phyloP scores from a whole-genome alignment of 2,329 filamentous ascomycete genomes.

The Coniochaeta pulveracea region DNA sequence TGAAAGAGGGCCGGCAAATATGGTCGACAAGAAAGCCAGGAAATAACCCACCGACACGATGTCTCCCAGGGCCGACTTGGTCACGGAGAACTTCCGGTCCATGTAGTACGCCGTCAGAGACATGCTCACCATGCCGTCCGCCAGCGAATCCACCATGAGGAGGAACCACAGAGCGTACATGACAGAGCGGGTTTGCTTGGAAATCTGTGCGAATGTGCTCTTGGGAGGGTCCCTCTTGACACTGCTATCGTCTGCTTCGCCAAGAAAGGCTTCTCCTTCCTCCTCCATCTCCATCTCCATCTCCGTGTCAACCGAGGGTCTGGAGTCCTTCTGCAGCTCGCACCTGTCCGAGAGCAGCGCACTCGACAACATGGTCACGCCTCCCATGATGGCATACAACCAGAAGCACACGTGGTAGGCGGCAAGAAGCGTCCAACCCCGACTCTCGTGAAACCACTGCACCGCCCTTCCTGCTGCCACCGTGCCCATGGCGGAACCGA shows the following conservation, averaged over 20 bases:
- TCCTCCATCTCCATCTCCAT: constrained; percentile 9
- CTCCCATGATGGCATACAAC: constrained; percentile 45
- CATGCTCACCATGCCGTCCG: constrained; percentile 53
- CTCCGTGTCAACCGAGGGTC: background rate
- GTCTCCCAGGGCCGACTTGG: constrained; percentile 48
- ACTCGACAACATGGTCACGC: constrained; percentile 34
- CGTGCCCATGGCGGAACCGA: constrained; percentile 42
- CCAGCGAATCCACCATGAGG: constrained; percentile 51
- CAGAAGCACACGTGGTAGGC: constrained; percentile 48
- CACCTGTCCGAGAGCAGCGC: constrained; percentile 35
- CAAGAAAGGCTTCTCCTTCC: constrained; percentile 6
- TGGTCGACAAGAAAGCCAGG: constrained; percentile 37
- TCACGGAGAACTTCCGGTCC: constrained; percentile 40
- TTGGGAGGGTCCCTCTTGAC: constrained; percentile 12
- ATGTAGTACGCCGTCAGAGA: constrained; percentile 48
- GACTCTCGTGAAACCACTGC: constrained; percentile 27
- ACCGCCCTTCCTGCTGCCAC: constrained; percentile 40
- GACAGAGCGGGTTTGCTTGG: constrained; percentile 39
- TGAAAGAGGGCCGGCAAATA: constrained; percentile 46
- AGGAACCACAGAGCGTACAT: constrained; percentile 58
- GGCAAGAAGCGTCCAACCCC: constrained; percentile 35
- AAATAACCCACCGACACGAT: constrained; percentile 43
- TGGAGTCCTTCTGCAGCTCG: constrained; percentile 26
- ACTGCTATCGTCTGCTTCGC: constrained; percentile 6
- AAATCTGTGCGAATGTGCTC: constrained; percentile 38